phyloP scores from a whole-genome alignment of 208 protist species.

The Vickermania ingenoplastis region DNA sequence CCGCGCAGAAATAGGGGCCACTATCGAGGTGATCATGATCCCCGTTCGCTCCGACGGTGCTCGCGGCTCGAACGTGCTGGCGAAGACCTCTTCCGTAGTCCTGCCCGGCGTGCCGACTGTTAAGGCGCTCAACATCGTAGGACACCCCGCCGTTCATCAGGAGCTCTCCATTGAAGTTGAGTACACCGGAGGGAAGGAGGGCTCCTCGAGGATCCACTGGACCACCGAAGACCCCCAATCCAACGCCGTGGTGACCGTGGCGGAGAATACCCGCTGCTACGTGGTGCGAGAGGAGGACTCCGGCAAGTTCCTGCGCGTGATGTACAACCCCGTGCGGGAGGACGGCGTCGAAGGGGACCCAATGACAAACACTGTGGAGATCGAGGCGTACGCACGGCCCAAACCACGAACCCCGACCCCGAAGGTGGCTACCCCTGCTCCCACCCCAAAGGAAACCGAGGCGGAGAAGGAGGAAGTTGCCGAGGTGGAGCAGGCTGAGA shows the following conservation, averaged over 20 bases:
- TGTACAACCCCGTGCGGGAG: conserved; percentile 76
- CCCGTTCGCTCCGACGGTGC: conserved; percentile 79
- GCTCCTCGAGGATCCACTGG: conserved; percentile 61
- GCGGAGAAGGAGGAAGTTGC: background rate
- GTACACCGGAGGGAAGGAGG: conserved; percentile 67
- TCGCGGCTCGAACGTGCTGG: conserved; percentile 44
- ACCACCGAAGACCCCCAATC: conserved; percentile 56
- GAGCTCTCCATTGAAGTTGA: conserved; percentile 56
- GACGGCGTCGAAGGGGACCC: conserved; percentile 64
- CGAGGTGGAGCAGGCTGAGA: conserved; percentile 6
- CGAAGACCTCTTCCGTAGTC: conserved; percentile 33
- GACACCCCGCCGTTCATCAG: conserved; percentile 43
- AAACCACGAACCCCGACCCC: conserved; percentile 9
- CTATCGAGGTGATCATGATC: conserved; percentile 77
- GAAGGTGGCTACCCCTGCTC: conserved; percentile 10
- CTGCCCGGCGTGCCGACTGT: conserved; percentile 43
- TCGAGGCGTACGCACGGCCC: conserved; percentile 1
- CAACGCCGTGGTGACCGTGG: conserved; percentile 40
- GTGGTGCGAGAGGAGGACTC: conserved; percentile 44
- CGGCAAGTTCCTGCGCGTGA: conserved; percentile 68
- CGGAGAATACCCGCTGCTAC: conserved; percentile 38
- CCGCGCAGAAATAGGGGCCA: conserved; percentile 71
- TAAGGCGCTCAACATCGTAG: conserved; percentile 55
- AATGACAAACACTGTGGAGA: conserved; percentile 46
- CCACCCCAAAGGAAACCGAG: conserved; percentile 1